These are phyloP conservation scores for Lithospermum erythrorhizon DNA, from an alignment of 257 asterid genomes.

Conservation along the genomic window DNA sequence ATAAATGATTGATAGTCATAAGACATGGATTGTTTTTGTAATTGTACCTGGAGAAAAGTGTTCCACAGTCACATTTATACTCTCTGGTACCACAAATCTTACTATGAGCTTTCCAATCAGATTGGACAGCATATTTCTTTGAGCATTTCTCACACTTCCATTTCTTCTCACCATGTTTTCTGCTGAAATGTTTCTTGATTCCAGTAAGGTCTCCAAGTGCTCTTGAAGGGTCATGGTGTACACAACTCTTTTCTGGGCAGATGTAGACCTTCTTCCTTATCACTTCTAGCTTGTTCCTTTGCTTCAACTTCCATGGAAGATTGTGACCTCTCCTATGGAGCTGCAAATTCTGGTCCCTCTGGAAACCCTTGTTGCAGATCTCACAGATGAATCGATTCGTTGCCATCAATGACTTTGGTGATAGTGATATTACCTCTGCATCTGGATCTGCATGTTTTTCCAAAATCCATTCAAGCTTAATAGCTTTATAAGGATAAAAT, in stretches of 20 bases:
- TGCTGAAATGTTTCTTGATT: conserved; percentile 66
- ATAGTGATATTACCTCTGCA: conserved; percentile 81
- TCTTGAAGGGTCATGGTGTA: conserved; percentile 72
- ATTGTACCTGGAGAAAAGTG: conserved; percentile 86
- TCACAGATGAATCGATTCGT: conserved; percentile 83
- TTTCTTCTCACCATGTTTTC: conserved; percentile 92
- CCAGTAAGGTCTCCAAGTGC: conserved; percentile 88
- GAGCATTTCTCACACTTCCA: conserved; percentile 96
- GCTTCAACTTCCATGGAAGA: conserved; percentile 91
- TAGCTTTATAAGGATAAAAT: background rate
- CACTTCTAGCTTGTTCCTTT: conserved; percentile 50
- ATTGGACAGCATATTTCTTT: conserved; percentile 82
- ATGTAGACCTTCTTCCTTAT: conserved; percentile 66
- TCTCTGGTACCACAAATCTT: conserved; percentile 95
- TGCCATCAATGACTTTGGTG: conserved; percentile 85
- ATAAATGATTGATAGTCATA: background rate
- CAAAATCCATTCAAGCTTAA: background rate
- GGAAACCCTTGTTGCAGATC: conserved; percentile 93
- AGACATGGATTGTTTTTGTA: background rate
- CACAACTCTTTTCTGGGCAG: conserved; percentile 77
- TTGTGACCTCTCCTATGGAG: conserved; percentile 85
- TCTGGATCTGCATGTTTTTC: conserved; percentile 68
- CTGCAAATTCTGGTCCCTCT: conserved; percentile 85
- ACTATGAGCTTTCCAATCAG: conserved; percentile 93
- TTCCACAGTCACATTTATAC: conserved; percentile 93